Base-by-base conservation (phyloP, 2,329 filamentous ascomycete species). In the Helotiales sp. region DNA sequence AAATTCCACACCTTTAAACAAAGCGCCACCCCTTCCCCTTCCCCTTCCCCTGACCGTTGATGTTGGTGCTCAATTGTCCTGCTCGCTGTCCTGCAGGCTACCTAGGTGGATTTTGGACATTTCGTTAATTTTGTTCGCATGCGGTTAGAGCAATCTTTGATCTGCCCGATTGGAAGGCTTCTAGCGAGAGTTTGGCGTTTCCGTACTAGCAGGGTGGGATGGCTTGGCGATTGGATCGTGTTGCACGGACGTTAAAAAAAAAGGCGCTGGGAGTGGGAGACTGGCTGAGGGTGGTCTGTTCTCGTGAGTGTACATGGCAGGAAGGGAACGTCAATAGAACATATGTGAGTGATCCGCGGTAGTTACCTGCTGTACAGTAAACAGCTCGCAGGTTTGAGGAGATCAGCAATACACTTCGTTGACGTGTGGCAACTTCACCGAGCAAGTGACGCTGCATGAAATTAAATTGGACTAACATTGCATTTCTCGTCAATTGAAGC, bases 61-160 rank as follows among this genome's bases (percentile, higher is more conserved):
- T 49, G 47, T 50, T 50, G 47, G 22, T 15, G 7, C 6, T n/a
- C n/a, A n/a, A 11, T 24, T 11, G 3, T 3, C 45, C 61, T n/a
- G n/a, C n/a, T n/a, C n/a, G n/a, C n/a, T n/a, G n/a, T n/a, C n/a
- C n/a, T n/a, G n/a, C n/a, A n/a, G n/a, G n/a, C n/a, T n/a, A n/a
- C n/a, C n/a, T n/a, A n/a, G n/a, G n/a, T n/a, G n/a, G n/a, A n/a
- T n/a, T n/a, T n/a, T n/a, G n/a, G n/a, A n/a, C n/a, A n/a, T n/a
- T n/a, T 75, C 74, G 74, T 70, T 61, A 69, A 74, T 74, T 72
- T 74, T 75, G 66, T 28, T 62, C 72, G 45, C 65, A 75, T 75
- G 20, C 50, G 69, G 73, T 72, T 74, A 75, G 73, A 57, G 28
- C 20, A 40, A 49, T 60, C 47, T 45, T 28, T 37, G 22, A 60